phyloP scores from a whole-genome alignment of 192 early-diverging fungal species.

The Glomus cerebriforme region DNA sequence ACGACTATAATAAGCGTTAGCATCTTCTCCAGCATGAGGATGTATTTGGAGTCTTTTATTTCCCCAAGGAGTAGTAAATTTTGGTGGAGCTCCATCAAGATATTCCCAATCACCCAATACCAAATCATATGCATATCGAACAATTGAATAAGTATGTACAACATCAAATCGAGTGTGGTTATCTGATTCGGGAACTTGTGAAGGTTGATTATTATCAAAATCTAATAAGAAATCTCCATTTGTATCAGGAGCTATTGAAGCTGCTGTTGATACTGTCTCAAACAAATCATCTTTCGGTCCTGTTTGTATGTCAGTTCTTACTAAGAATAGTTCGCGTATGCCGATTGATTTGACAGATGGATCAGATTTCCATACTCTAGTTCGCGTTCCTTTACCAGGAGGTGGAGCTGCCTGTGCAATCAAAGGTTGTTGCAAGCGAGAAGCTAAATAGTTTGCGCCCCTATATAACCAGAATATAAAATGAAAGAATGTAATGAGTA shows the following conservation, averaged over 20 bases:
- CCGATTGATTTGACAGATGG: conserved; percentile 2
- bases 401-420: neutral
- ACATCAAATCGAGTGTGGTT: neutral
- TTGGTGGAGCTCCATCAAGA: conserved; percentile 1
- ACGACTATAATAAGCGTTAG: conserved; percentile 13
- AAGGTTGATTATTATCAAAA: neutral
- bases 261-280: neutral
- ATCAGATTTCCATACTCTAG: conserved; percentile 1
- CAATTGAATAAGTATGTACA: neutral
- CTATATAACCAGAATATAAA: neutral
- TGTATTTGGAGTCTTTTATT: neutral
- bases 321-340: neutral
- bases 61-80: neutral
- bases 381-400: neutral
- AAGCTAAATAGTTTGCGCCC: conserved; percentile 7
- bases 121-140: conserved; percentile 2
- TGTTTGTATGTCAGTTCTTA: neutral
- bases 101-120: neutral
- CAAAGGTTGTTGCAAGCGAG: neutral
- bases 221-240: conserved; percentile 16
- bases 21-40: conserved; percentile 6
- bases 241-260: neutral
- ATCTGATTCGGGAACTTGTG: neutral
- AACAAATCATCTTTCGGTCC: neutral
- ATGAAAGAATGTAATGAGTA: neutral